A percentile compares a stretch with the other conserved stretches of the same genome.
phyloP scores from a whole-genome alignment of 805 yeast genomes.

The Candida rishiriensis region DNA sequence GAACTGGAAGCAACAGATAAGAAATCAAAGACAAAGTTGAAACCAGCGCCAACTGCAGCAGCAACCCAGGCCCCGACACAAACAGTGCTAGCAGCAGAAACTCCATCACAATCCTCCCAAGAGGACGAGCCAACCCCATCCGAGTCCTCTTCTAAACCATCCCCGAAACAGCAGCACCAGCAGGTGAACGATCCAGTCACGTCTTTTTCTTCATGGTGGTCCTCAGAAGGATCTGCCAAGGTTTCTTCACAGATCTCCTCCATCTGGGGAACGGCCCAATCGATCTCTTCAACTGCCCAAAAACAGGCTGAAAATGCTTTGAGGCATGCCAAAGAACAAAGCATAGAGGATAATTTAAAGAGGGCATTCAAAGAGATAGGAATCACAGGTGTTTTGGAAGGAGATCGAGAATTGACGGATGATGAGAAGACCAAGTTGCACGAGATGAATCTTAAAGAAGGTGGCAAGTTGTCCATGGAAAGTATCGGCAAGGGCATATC shows the following conservation, averaged over 20 bases:
- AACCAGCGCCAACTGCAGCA: conserved; percentile 7
- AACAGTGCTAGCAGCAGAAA: conserved; percentile 5
- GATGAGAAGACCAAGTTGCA: conserved; percentile 24
- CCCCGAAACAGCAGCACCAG: conserved; percentile 2
- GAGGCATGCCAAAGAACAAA: conserved; percentile 41
- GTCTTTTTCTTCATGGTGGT: conserved; percentile 73
- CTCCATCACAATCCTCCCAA: conserved; percentile 1
- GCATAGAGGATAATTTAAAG: conserved; percentile 27
- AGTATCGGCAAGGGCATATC: conserved; percentile 34
- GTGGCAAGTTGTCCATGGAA: conserved; percentile 28
- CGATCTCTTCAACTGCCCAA: conserved; percentile 37
- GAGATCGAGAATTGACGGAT: conserved; percentile 30
- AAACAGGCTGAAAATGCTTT: conserved; percentile 47
- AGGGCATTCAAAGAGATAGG: conserved; percentile 39
- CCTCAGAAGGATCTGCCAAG: conserved; percentile 58
- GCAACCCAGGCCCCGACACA: too few relatives aligned
- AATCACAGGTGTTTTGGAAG: conserved; percentile 33
- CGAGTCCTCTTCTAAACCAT: background rate
- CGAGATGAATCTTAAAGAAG: conserved; percentile 26
- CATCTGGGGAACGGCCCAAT: conserved; percentile 60
- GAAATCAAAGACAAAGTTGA: conserved; percentile 19
- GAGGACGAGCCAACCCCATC: conserved; percentile 6
- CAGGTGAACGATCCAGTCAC: conserved; percentile 53
- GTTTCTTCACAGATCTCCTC: conserved; percentile 59
- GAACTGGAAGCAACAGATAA: conserved; percentile 64